Evolutionary conservation across 179 eudicot genomes (phyloP).

Genomic region (Spergularia azorica): DNA sequence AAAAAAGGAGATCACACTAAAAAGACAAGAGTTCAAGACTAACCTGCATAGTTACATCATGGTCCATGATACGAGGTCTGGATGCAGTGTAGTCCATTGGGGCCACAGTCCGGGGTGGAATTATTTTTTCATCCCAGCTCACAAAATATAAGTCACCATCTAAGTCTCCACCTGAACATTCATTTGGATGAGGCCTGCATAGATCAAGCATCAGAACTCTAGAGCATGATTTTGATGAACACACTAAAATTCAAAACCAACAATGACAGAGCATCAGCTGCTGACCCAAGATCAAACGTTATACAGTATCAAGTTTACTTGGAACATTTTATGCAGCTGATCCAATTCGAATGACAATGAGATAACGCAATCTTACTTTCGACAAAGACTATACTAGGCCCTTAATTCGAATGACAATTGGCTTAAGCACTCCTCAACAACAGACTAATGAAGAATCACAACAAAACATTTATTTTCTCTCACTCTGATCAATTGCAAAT

Average conservation of each 20-base stretch:
- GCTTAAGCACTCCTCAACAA: too few species aligned
- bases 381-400: too few species aligned
- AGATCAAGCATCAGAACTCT: slow-evolving; percentile 8
- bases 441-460: too few species aligned
- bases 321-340: too few species aligned
- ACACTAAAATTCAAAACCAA: neutral
- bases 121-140: slow-evolving; percentile 83
- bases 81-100: slow-evolving; percentile 97
- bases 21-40: neutral
- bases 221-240: neutral
- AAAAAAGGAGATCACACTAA: neutral
- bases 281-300: neutral
- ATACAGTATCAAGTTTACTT: neutral
- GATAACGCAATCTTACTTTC: too few species aligned
- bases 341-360: too few species aligned
- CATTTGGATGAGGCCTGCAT: slow-evolving; percentile 98
- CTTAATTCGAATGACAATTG: too few species aligned
- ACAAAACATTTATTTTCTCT: too few species aligned
- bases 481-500: too few species aligned
- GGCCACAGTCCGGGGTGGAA: slow-evolving; percentile 63
- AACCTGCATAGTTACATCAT: slow-evolving; percentile 85
- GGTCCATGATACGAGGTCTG: slow-evolving; percentile 91
- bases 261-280: neutral
- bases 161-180: slow-evolving; percentile 97
- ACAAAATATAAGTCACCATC: slow-evolving; percentile 93